Conservation (phyloP, 352 stramenopile species). For the Globisporangium middletonii region DNA sequence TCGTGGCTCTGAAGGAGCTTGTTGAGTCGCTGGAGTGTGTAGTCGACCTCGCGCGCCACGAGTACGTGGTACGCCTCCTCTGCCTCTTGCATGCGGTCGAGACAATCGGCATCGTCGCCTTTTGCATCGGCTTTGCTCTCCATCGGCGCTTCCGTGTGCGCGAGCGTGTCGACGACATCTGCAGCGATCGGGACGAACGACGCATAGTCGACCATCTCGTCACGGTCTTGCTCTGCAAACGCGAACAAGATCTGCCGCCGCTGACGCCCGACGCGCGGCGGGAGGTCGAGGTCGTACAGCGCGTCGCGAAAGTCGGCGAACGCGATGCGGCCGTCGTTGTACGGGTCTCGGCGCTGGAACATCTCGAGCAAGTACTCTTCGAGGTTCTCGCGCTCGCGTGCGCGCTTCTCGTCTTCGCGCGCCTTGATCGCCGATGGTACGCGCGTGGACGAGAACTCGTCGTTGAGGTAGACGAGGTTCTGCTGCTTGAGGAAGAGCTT, state of each 20-base stretch:
- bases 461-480: slow-evolving; percentile 37
- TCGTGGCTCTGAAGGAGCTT: slow-evolving; percentile 28
- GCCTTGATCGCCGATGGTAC: slow-evolving; percentile 35
- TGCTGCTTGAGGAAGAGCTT: slow-evolving; percentile 43
- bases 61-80: slow-evolving; percentile 28
- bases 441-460: slow-evolving; percentile 60
- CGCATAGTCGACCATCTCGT: slow-evolving; percentile 56
- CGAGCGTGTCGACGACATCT: slow-evolving; percentile 47
- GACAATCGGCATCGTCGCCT: background rate
- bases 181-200: slow-evolving; percentile 37
- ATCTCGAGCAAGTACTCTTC: slow-evolving; percentile 57
- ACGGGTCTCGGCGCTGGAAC: slow-evolving; percentile 56
- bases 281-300: slow-evolving; percentile 34
- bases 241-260: slow-evolving; percentile 48
- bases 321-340: slow-evolving; percentile 53
- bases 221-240: slow-evolving; percentile 42
- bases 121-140: slow-evolving; percentile 12
- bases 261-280: slow-evolving; percentile 9
- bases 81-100: slow-evolving; percentile 11
- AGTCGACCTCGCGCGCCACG: slow-evolving; percentile 25
- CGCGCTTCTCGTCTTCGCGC: slow-evolving; percentile 28
- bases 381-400: slow-evolving; percentile 28
- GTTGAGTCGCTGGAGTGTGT: slow-evolving; percentile 36
- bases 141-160: background rate
- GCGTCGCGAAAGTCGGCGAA: slow-evolving; percentile 40